phyloP scores from a whole-genome alignment of 2,329 filamentous ascomycete species.

The Delphinella strobiligena region DNA sequence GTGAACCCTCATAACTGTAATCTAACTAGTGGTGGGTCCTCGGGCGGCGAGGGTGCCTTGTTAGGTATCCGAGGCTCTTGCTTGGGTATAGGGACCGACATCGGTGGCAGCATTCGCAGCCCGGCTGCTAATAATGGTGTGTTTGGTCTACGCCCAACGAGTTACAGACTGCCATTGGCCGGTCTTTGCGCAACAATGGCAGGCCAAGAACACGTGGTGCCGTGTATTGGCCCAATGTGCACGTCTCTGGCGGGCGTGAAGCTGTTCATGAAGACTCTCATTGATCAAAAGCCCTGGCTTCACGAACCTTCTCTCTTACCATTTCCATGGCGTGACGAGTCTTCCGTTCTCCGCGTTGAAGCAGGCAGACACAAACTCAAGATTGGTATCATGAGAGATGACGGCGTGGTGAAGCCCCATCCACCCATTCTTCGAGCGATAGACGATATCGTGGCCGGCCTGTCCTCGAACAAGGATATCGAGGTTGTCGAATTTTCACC shows the following conservation, averaged over 20 bases:
- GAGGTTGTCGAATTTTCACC: conserved; percentile 41
- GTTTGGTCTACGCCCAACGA: conserved; percentile 33
- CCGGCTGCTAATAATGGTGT: conserved; percentile 38
- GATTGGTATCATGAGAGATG: conserved; percentile 53
- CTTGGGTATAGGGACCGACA: conserved; percentile 44
- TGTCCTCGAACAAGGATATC: conserved; percentile 35
- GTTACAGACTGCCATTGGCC: conserved; percentile 28
- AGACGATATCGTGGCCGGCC: conserved; percentile 28
- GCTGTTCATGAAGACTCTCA: conserved; percentile 41
- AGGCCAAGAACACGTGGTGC: conserved; percentile 34
- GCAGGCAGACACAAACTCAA: conserved; percentile 30
- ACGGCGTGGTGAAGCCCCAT: conserved; percentile 52
- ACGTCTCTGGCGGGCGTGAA: conserved; percentile 41
- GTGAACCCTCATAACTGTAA: conserved; percentile 42
- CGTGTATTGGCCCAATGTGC: conserved; percentile 42
- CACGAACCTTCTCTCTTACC: conserved; percentile 46
- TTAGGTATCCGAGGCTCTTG: conserved; percentile 39
- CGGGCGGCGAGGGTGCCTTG: conserved; percentile 46
- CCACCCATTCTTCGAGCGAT: conserved; percentile 52
- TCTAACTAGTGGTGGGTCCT: conserved; percentile 41
- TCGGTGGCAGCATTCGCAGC: conserved; percentile 37
- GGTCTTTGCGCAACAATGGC: conserved; percentile 32
- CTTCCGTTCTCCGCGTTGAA: conserved; percentile 11
- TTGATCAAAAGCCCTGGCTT: conserved; percentile 44
- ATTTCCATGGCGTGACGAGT: conserved; percentile 39